A percentile compares a stretch with the other conserved stretches of the same genome.
phyloP scores from a whole-genome alignment of 768 basidiomycete species.

The Leccinum variicolor region DNA sequence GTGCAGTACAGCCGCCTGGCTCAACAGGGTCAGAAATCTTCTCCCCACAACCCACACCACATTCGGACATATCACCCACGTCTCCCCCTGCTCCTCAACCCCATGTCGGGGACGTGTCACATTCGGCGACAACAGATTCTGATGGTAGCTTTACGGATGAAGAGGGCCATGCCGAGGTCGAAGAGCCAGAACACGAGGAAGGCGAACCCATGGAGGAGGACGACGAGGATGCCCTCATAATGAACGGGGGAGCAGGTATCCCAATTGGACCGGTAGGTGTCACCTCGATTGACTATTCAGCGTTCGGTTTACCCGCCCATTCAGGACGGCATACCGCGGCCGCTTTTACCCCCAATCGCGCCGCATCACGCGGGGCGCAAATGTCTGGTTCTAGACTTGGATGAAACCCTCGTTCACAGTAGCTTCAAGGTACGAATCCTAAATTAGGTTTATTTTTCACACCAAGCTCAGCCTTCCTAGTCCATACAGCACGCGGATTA shows the following conservation, averaged over 20 bases:
- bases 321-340: conserved; percentile 83
- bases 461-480: conserved; percentile 38
- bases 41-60: conserved; percentile 25
- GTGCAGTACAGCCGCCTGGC: conserved; percentile 88
- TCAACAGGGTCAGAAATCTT: conserved; percentile 53
- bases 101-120: conserved; percentile 29
- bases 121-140: conserved; percentile 31
- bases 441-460: not conserved
- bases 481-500: conserved; percentile 94
- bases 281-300: not conserved
- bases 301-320: conserved; percentile 2
- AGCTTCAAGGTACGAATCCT: conserved; percentile 83
- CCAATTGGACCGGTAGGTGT: conserved; percentile 83
- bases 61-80: conserved; percentile 23
- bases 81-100: conserved; percentile 24
- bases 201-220: conserved; percentile 68
- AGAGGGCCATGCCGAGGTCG: conserved; percentile 65
- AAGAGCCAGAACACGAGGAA: conserved; percentile 61
- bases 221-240: conserved; percentile 86
- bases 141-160: conserved; percentile 52
- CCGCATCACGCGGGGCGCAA: conserved; percentile 85
- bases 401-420: conserved; percentile 95
- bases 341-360: conserved; percentile 82
- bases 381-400: conserved; percentile 94
- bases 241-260: conserved; percentile 91